Base-by-base conservation (phyloP, 1,284 basidiomycete genomes). In the Anthracocystis setariae region DNA sequence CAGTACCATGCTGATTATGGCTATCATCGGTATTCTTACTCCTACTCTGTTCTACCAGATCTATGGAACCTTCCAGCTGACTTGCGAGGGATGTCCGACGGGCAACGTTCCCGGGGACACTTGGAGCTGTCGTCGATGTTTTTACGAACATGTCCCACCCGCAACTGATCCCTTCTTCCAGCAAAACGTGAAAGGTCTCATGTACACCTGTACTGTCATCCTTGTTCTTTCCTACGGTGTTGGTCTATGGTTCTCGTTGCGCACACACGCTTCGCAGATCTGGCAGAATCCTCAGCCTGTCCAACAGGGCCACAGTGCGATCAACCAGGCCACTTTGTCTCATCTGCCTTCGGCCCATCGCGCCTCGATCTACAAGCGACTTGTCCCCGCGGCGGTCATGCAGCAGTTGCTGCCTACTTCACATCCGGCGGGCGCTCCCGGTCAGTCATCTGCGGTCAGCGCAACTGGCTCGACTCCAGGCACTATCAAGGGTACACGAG, bases 1-100 rank as follows among this genome's bases (percentile, higher is more conserved):
- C 0, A 96, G 93, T 80, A 97, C 97, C 84, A 96, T 99, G 93
- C 85, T 99, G 77, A 98, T 99, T 85, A 98, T 98, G 95, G 96
- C 96, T 7, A 94, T 98, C 83, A 97, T 99, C 63, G 96, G 96
- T 15, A 93, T 93, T 3, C 86, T 98, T 55, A 90, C 94, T 0
- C 96, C 96, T 3, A 98, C 96, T 0, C 83, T 99, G 76, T 99
- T 99, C 84, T 99, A 99, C 84, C 94, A 98, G 84, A 95, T 92
- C 17, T 99, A 97, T 83, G 96, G 96, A 44, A 94, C 93, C 90
- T 98, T 98, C 85, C 90, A 96, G 84, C 87, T 99, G 17, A 88
- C 93, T 33, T 99, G 96, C 84, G 90, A 89, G 37, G 94, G 92
- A 15, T 99, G 96, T 84, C 93, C 94, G 43, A 46, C 60, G 8